A percentile compares a stretch with the other conserved stretches of the same genome.
Evolutionary conservation across 805 yeast species (phyloP).

Genomic region (Ascoidea rubescens): DNA sequence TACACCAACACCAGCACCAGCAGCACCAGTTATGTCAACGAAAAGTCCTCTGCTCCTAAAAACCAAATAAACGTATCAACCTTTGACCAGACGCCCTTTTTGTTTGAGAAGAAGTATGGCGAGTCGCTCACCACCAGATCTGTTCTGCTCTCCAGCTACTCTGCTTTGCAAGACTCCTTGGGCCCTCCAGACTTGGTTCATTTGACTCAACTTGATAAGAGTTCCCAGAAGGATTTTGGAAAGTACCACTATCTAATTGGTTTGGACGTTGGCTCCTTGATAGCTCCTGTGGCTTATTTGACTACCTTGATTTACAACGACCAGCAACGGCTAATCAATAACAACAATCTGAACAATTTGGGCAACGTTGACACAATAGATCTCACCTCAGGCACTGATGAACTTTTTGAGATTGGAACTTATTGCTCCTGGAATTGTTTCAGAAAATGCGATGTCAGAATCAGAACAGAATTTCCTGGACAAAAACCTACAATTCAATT

Average conservation of each 20-base stretch:
- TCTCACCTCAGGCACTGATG: conserved; percentile 21
- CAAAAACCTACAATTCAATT: conserved; percentile 7
- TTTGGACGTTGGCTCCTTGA: conserved; percentile 34
- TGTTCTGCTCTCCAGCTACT: conserved; percentile 4
- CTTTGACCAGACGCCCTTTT: conserved; percentile 4
- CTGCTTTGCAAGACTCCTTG: conserved; percentile 1
- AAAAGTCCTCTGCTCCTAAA: not conserved
- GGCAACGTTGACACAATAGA: conserved; percentile 23
- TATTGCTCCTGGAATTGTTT: conserved; percentile 67
- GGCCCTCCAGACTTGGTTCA: conserved; percentile 71
- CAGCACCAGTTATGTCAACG: no score
- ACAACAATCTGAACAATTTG: not conserved
- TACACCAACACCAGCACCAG: no score
- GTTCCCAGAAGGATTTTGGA: conserved; percentile 20
- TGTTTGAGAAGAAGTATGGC: conserved; percentile 6
- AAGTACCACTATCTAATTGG: conserved; percentile 43
- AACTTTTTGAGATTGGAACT: conserved; percentile 30
- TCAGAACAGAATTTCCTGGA: conserved; percentile 44
- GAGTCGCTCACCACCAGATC: conserved; percentile 6
- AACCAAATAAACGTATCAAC: not conserved
- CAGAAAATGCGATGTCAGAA: conserved; percentile 57
- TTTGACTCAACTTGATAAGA: conserved; percentile 18
- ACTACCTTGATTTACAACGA: conserved; percentile 34
- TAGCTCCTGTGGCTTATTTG: conserved; percentile 42
- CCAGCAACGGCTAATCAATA: conserved; percentile 66